Base-by-base conservation (phyloP, 108 stramenopile species). In the Phaeodactylum tricornutum region DNA sequence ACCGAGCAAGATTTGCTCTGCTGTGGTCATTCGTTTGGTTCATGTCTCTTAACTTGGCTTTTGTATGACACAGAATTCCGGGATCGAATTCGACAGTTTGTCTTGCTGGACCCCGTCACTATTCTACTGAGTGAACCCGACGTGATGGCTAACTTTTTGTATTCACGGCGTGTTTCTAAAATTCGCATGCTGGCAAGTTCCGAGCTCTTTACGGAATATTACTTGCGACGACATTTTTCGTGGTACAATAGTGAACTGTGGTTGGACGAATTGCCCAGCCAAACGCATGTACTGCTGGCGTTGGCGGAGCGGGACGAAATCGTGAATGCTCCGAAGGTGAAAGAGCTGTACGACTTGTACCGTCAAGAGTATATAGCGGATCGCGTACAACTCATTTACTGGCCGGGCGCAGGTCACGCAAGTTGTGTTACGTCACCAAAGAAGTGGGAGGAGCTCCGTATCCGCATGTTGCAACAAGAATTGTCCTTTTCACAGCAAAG, bases 231-330 rank as follows among this genome's bases (percentile, higher is more conserved):
- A 25, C 75, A 94, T 43, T 94, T 94, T 67, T 71, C 69, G 17
- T 94, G 88, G 87, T 88, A 91, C 65, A 87, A 88, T 41, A 73
- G 67, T 27, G 86, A 88, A 58, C 61, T 94, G 19, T 91, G 86
- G 87, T 52, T 91, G 30, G 75, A 87, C 29, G 87, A 91, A 43
- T 38, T 91, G n/a, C 65, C 75, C 0, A 8, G 27, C 2, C 27
- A 72, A 31, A 65, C 59, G 6, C 41, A 69, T 11, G 66, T 89
- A 5, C 39, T 88, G 0, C 66, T 94, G 1, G 67, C 58, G 29
- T 26, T 87, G 32, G 64, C 86, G 16, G 71, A 75, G 47, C 38
- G 68, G 19, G 88, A 94, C 55, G 76, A 84, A 42, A 87, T 94
- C 67, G 59, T 84, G 6, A 68, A 71, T 48, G 53, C 71, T 15